These are phyloP conservation scores for Boechera retrofracta DNA, from an alignment of 345 rosid genomes.

Conservation along the genomic window DNA sequence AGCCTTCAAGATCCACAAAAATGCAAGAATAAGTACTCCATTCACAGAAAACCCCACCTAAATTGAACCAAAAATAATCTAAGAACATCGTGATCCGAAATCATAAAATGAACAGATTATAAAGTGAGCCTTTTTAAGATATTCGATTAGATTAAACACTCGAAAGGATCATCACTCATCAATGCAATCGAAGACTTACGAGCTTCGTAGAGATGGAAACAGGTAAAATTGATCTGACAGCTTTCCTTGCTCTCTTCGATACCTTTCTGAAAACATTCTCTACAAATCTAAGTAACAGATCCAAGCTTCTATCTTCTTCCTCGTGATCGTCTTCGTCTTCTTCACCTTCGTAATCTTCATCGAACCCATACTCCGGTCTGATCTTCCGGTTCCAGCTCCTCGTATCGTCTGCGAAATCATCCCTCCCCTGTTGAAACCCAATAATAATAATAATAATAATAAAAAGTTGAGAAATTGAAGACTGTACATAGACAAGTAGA, in stretches of 20 bases:
- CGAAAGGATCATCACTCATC: conserved; percentile 23
- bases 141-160: not conserved
- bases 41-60: conserved; percentile 91
- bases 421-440: conserved; percentile 43
- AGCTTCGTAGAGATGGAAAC: conserved; percentile 64
- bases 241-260: conserved; percentile 79
- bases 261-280: conserved; percentile 73
- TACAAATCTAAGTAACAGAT: conserved; percentile 70
- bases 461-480: not conserved
- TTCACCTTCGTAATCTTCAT: conserved; percentile 46
- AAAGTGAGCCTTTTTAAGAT: not conserved
- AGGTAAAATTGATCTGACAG: conserved; percentile 85
- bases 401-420: conserved; percentile 51
- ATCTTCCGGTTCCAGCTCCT: conserved; percentile 80
- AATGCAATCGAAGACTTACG: conserved; percentile 45
- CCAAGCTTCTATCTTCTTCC: conserved; percentile 86
- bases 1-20: conserved; percentile 89
- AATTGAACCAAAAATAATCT: not conserved
- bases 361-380: conserved; percentile 47
- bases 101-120: not conserved
- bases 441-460: not conserved
- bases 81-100: not conserved
- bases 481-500: not conserved
- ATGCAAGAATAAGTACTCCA: conserved; percentile 78
- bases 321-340: conserved; percentile 66